Conservation (phyloP, 2,329 filamentous ascomycete genomes). For the Lasiodiplodia gonubiensis region DNA sequence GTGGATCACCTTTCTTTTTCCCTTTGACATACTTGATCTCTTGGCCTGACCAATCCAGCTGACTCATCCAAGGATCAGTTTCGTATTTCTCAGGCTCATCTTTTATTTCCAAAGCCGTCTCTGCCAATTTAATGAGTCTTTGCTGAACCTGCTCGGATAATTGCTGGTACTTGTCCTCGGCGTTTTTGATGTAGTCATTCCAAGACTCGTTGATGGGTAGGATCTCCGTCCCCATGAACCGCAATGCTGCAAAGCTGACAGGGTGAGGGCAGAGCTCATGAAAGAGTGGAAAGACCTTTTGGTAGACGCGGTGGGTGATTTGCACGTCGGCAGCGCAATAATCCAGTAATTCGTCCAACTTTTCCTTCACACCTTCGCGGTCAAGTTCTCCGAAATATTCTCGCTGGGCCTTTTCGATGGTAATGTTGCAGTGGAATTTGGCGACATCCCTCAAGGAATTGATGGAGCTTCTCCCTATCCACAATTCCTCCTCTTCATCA, state of each 20-base stretch:
- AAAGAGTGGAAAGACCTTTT: conserved; percentile 90
- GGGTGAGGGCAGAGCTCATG: conserved; percentile 91
- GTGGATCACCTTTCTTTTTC: conserved; percentile 83
- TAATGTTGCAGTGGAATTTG: conserved; percentile 90
- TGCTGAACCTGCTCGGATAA: conserved; percentile 79
- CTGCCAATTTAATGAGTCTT: conserved; percentile 73
- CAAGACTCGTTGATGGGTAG: conserved; percentile 87
- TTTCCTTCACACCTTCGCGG: conserved; percentile 69
- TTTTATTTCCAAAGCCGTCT: conserved; percentile 78
- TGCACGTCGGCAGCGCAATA: conserved; percentile 96
- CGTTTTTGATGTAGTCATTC: conserved; percentile 81
- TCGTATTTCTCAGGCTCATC: conserved; percentile 70
- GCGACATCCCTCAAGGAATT: conserved; percentile 96
- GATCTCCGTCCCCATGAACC: conserved; percentile 92
- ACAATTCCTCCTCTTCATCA: conserved; percentile 91
- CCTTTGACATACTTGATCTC: conserved; percentile 89
- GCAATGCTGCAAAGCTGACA: conserved; percentile 91
- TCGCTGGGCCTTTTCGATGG: conserved; percentile 86
- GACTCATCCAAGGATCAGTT: conserved; percentile 86
- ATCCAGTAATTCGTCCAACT: conserved; percentile 81
- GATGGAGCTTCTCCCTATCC: conserved; percentile 92
- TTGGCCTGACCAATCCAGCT: conserved; percentile 95
- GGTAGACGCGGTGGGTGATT: conserved; percentile 92
- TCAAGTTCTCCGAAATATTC: conserved; percentile 87
- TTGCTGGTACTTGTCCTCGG: conserved; percentile 82